Base-by-base conservation (phyloP, 495 filamentous ascomycete species). In the Neurospora sp. region DNA sequence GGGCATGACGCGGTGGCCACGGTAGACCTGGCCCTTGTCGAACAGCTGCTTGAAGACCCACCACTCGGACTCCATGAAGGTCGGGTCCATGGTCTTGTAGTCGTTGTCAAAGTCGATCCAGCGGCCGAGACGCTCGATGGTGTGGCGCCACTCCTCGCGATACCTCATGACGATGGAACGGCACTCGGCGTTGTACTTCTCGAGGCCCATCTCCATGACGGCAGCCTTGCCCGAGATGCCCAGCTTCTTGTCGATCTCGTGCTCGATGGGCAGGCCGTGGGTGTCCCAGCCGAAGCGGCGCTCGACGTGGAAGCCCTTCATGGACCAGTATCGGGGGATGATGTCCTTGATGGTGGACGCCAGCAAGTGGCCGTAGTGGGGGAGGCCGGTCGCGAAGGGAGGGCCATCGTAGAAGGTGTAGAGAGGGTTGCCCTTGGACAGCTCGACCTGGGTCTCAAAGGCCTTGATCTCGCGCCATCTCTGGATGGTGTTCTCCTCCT, bases 91-190 rank as follows among this genome's bases (percentile, higher is more conserved):
- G 16, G 93, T 96, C 91, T 98, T 98, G 86, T 98, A 98, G 78
- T 97, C 94, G 78, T 97, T 96, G 82, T 98, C 96, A 74, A 98
- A 97, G 83, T 99, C 96, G 77, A 98, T 94, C 96, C 96, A 99
- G 72, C 96, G 92, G 66, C 96, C 96, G 38, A 99, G 83, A 62
- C 96, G 83, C 72, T 97, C 93, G 73, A 99, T 93, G 20, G 93
- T 97, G 74, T 91, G 83, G 72, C 93, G 88, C 96, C 96, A 99
- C 83, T 98, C 96, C 10, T 86, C 83, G 31, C 93, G 89, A 81
- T 90, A 99, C 76, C 92, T 88, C 94, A 98, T 97, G 74, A 98
- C 96, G 82, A 98, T 98, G 69, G 92, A 90, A 71, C 90, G 88
- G 81, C 96, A 99, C 83, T 98, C 94, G 70, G 86, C 90, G 80